These are phyloP conservation scores for Rhytidiadelphus loreus DNA, from an alignment of 225 moss, liverwort and hornwort genomes.

Conservation along the genomic window DNA sequence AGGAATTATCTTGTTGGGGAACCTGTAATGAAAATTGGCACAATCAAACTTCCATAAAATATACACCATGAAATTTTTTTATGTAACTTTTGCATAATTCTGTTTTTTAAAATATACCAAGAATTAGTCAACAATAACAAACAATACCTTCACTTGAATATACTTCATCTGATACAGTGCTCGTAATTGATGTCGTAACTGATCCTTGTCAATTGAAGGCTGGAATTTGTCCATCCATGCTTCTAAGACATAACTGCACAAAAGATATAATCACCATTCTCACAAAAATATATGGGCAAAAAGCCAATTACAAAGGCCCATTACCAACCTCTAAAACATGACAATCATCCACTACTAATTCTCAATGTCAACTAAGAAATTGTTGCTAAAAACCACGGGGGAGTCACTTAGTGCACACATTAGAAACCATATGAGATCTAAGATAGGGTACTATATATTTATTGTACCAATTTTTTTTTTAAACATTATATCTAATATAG, in stretches of 20 bases:
- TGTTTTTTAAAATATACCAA: neutral
- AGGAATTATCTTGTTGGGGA: neutral
- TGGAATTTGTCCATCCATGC: neutral
- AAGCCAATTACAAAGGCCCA: neutral
- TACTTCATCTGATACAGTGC: neutral
- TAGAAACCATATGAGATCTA: too few species aligned
- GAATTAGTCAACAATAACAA: neutral
- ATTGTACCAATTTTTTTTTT: too few species aligned
- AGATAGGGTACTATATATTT: too few species aligned
- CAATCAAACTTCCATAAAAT: neutral
- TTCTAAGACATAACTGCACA: neutral
- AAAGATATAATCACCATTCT: neutral
- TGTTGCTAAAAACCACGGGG: too few species aligned
- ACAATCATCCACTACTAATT: neutral
- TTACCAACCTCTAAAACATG: too few species aligned
- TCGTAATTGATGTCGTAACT: neutral
- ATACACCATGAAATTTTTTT: neutral
- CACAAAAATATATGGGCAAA: neutral
- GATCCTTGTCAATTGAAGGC: neutral
- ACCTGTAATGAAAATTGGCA: neutral
- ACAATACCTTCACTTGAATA: neutral
- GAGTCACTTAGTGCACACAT: too few species aligned
- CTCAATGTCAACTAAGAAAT: neutral
- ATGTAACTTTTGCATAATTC: neutral
- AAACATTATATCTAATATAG: too few species aligned